Conservation (phyloP, 345 rosid genomes). For the Passiflora organensis region DNA sequence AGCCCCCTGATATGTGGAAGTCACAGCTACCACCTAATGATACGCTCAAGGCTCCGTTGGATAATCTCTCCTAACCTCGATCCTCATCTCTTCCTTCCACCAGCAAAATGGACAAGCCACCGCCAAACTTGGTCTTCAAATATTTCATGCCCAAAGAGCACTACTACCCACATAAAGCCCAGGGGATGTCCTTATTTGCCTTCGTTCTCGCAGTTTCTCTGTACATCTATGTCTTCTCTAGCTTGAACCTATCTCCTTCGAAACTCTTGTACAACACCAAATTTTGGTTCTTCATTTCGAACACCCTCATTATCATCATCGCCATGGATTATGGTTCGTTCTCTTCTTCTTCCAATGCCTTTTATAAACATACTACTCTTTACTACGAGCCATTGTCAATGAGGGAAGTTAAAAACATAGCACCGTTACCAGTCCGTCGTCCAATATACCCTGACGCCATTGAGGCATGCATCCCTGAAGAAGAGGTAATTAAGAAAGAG, state of each 20-base stretch:
- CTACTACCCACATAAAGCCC: conserved; percentile 20
- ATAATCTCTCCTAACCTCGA: conserved; percentile 1
- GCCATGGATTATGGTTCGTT: conserved; percentile 57
- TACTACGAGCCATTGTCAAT: conserved; percentile 23
- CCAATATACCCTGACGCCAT: conserved; percentile 9
- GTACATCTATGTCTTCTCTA: conserved; percentile 40
- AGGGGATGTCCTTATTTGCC: conserved; percentile 32
- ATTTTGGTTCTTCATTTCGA: conserved; percentile 63
- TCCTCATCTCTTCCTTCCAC: too few species aligned
- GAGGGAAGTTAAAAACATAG: conserved; percentile 19
- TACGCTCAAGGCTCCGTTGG: too few species aligned
- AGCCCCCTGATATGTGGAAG: conserved; percentile 8
- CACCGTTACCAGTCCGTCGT: conserved; percentile 5
- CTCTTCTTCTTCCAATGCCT: conserved; percentile 26
- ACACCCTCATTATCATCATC: conserved; percentile 56
- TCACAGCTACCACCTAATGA: too few species aligned
- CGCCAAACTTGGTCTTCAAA: conserved; percentile 19
- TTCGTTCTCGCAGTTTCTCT: conserved; percentile 33
- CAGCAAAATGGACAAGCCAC: conserved; percentile 25
- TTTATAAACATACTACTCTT: conserved; percentile 19
- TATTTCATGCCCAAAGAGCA: conserved; percentile 15
- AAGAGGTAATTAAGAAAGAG: not conserved
- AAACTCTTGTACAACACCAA: conserved; percentile 38
- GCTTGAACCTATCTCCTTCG: conserved; percentile 49
- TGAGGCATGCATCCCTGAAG: conserved; percentile 9